These are phyloP conservation scores for Platanthera guangdongensis DNA, from an alignment of 106 monocot species.

Conservation along the genomic window DNA sequence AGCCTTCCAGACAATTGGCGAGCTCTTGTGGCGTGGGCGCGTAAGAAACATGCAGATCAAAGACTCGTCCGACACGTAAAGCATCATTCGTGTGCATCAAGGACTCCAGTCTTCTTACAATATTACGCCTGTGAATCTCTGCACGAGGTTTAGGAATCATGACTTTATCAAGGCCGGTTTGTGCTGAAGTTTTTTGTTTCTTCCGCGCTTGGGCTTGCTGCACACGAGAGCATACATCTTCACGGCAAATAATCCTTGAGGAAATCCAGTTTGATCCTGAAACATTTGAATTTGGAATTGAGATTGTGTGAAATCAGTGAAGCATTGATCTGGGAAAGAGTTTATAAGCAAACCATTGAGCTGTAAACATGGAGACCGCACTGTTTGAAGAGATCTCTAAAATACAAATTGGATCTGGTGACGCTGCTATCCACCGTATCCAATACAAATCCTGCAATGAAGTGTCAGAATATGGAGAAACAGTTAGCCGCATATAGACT, in stretches of 20 bases:
- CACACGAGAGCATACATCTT: slow-evolving; percentile 87
- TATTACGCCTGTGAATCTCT: background rate
- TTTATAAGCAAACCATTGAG: slow-evolving; percentile 36
- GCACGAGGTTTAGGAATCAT: background rate
- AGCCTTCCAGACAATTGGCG: background rate
- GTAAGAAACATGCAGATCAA: background rate
- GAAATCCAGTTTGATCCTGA: slow-evolving; percentile 87
- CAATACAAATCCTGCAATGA: slow-evolving; percentile 73
- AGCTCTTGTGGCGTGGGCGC: background rate
- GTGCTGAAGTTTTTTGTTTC: slow-evolving; percentile 17
- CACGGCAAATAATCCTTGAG: slow-evolving; percentile 71
- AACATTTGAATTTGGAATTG: background rate
- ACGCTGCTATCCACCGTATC: slow-evolving; percentile 90
- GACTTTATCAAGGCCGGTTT: slow-evolving; percentile 55
- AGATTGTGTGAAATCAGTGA: background rate
- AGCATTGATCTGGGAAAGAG: background rate
- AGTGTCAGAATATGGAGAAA: background rate
- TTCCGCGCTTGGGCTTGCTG: slow-evolving; percentile 33
- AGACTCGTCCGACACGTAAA: background rate
- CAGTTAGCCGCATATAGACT: background rate
- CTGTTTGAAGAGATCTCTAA: slow-evolving; percentile 68
- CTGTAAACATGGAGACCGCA: slow-evolving; percentile 69
- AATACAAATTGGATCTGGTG: slow-evolving; percentile 85
- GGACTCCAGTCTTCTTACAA: background rate
- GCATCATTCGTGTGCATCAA: background rate